Conservation (phyloP, 148 eudicot species). For the Amaranthus palmeri region DNA sequence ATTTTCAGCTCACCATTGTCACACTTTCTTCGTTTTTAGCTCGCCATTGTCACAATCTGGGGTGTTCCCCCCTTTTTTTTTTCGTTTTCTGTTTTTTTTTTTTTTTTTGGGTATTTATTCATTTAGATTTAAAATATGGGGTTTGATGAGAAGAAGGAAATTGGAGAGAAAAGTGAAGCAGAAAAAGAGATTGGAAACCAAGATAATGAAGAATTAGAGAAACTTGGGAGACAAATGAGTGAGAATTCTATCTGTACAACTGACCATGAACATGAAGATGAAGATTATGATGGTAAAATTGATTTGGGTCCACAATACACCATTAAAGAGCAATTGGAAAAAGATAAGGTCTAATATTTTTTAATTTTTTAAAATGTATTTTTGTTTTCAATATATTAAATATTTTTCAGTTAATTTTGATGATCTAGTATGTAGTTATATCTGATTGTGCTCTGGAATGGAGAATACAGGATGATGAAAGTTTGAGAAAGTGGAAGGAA, state of each 20-base stretch:
- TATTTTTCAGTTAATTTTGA: not conserved
- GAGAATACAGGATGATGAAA: slow-evolving; percentile 69
- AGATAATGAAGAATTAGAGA: slow-evolving; percentile 30
- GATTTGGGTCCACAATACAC: slow-evolving; percentile 63
- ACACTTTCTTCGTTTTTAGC: too few relatives aligned
- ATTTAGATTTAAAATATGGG: slow-evolving; percentile 42
- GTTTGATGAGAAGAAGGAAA: slow-evolving; percentile 42
- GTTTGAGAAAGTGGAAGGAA: slow-evolving; percentile 87
- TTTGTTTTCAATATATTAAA: not conserved
- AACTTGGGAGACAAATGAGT: slow-evolving; percentile 41
- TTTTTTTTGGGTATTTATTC: not conserved
- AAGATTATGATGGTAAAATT: slow-evolving; percentile 40
- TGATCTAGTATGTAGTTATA: too few relatives aligned
- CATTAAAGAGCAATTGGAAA: slow-evolving; percentile 70
- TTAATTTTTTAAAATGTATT: not conserved
- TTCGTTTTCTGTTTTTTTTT: not conserved
- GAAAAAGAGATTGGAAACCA: not conserved
- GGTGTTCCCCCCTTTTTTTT: slow-evolving; percentile 7
- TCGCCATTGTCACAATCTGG: slow-evolving; percentile 17
- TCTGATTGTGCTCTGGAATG: too few relatives aligned
- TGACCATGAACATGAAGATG: slow-evolving; percentile 54
- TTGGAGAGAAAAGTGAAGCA: slow-evolving; percentile 33
- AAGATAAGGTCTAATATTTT: slow-evolving; percentile 54
- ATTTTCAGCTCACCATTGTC: too few relatives aligned
- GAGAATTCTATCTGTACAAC: slow-evolving; percentile 46